Conservation (phyloP, 164 flowering plant species). For the Magnolia sinica region DNA sequence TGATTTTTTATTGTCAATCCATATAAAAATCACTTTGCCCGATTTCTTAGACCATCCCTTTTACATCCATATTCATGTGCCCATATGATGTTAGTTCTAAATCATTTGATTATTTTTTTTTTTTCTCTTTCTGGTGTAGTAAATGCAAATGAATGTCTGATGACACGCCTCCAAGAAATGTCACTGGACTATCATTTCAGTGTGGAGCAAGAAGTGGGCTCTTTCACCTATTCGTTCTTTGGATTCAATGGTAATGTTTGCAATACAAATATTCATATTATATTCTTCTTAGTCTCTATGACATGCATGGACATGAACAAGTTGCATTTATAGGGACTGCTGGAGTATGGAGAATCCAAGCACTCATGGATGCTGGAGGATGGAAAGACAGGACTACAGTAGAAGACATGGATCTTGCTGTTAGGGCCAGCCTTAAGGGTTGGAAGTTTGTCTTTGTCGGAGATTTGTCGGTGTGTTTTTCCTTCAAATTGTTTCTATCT, state of each 20-base stretch:
- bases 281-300: background rate
- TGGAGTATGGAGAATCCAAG: constrained; percentile 66
- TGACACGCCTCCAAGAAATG: constrained; percentile 74
- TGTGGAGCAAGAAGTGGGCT: constrained; percentile 80
- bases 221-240: constrained; percentile 61
- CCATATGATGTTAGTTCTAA: background rate
- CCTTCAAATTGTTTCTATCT: background rate
- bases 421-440: constrained; percentile 67
- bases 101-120: background rate
- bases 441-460: constrained; percentile 71
- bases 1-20: no score
- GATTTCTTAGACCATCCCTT: no score
- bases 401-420: constrained; percentile 82
- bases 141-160: constrained; percentile 60
- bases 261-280: background rate
- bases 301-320: background rate
- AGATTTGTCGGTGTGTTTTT: constrained; percentile 35
- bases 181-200: constrained; percentile 65
- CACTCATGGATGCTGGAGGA: constrained; percentile 67
- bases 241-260: constrained; percentile 59
- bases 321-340: constrained; percentile 52
- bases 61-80: no score
- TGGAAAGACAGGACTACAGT: constrained; percentile 82
- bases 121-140: constrained; percentile 21
- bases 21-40: no score